Conservation (phyloP, 2,329 filamentous ascomycete species). For the Cyanodermella asteris region DNA sequence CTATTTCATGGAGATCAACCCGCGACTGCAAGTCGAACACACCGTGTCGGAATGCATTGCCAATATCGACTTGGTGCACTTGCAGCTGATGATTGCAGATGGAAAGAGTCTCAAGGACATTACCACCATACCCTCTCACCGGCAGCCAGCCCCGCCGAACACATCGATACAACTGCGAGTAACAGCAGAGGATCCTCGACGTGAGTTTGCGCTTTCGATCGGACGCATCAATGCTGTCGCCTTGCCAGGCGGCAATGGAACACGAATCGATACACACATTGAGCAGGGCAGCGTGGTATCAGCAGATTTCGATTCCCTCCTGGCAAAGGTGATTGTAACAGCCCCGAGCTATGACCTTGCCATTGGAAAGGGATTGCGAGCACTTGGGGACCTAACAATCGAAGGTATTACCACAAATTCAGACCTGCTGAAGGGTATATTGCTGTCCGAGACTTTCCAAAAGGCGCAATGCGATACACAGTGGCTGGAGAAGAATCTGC, state of each 20-base stretch:
- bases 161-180: slow-evolving; percentile 98
- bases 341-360: slow-evolving; percentile 19
- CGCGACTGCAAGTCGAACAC: slow-evolving; percentile 96
- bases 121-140: too few relatives aligned
- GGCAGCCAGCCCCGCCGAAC: slow-evolving; percentile 47
- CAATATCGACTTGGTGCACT: slow-evolving; percentile 92
- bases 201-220: too few relatives aligned
- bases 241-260: too few relatives aligned
- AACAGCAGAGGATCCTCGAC: slow-evolving; percentile 91
- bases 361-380: too few relatives aligned
- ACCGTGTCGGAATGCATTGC: slow-evolving; percentile 99
- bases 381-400: too few relatives aligned
- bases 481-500: too few relatives aligned
- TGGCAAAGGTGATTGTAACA: slow-evolving; percentile 38
- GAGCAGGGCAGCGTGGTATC: slow-evolving; percentile 33
- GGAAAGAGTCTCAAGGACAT: slow-evolving; percentile 89
- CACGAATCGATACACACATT: slow-evolving; percentile 43
- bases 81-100: slow-evolving; percentile 96
- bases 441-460: too few relatives aligned
- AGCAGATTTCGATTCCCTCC: slow-evolving; percentile 34
- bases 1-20: slow-evolving; percentile 99
- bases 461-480: too few relatives aligned
- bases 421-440: too few relatives aligned
- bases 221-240: too few relatives aligned
- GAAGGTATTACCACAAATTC: too few relatives aligned